Evolutionary conservation across 305 asterid species (phyloP), one percentile per base, ranked within the genome.

Genomic region (Rubia peregrina): DNA sequence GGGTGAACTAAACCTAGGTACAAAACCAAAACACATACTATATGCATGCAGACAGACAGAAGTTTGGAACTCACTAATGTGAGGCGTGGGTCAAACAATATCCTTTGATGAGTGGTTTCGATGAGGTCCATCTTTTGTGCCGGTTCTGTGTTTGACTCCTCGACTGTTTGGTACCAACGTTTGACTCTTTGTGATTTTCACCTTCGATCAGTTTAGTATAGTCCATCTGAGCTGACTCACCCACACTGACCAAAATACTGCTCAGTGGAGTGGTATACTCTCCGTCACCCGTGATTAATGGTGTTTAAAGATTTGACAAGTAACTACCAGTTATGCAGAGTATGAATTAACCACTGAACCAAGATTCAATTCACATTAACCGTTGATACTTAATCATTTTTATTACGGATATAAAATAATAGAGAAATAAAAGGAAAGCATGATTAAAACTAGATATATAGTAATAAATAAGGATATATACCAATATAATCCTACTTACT

Each of bases 1-100:
- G 74, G 95, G 85, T 88, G 87, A 88, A 86, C 91, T 82, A 88
- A 83, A 80, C 83, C 82, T 40, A 51, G 64, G 49, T 44, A 44
- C 10, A 12, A 22, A 53, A 44, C 55, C 42, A 61, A 36, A 65
- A 49, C 72, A 59, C 63, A 42, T n/a, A n/a, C n/a, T 60, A 26
- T 26, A 26, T 26, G 59, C 41, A 24, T 59, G 63, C n/a, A n/a
- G n/a, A n/a, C 71, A 77, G 46, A 51, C 67, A 67, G 61, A 69
- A 75, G 66, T 7, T 44, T 69, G 78, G 64, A 75, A 76, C 70
- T 65, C 83, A 85, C 82, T 51, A 51, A 17, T 77, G 30, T 68
- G 64, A 1, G 7, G 46, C 41, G 14, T 16, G 65, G 9, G 6
- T 16, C 22, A 59, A 46, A 56, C 16, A 11, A 0, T 1, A 30